Percentiles rank a stretch among this genome's conserved stretches.
Evolutionary conservation across 2,329 filamentous ascomycete genomes (phyloP).

Genomic region (Xylariaceae sp.): DNA sequence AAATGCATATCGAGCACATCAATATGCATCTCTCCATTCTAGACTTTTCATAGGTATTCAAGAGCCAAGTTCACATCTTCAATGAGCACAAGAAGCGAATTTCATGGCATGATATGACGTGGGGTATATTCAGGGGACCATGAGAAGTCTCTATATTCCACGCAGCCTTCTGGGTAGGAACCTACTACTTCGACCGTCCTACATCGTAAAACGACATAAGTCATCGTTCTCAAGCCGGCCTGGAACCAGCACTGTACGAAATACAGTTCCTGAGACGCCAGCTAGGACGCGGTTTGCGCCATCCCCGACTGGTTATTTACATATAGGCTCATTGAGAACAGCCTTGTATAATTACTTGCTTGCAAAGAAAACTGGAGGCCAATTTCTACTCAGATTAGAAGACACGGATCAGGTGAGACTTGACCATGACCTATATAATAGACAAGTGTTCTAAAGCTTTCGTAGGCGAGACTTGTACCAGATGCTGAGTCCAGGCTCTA

Average conservation of each 20-base stretch:
- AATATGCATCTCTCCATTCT: not conserved
- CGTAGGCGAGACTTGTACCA: slow-evolving; percentile 74
- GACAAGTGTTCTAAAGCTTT: slow-evolving; percentile 7
- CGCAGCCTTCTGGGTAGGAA: slow-evolving; percentile 26
- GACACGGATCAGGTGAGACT: slow-evolving; percentile 83
- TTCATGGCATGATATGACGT: slow-evolving; percentile 3
- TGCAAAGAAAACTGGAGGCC: slow-evolving; percentile 83
- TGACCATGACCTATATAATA: not conserved
- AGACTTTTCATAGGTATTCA: not conserved
- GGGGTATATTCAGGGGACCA: slow-evolving; percentile 14
- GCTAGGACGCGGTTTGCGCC: slow-evolving; percentile 88
- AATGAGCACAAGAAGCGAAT: not conserved
- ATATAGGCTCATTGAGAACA: slow-evolving; percentile 88
- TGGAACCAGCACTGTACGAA: slow-evolving; percentile 4
- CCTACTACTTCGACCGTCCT: slow-evolving; percentile 16
- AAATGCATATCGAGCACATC: too few species aligned
- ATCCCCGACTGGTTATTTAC: slow-evolving; percentile 91
- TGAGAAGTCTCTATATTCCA: slow-evolving; percentile 30
- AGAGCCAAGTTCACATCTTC: not conserved
- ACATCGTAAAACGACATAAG: slow-evolving; percentile 30
- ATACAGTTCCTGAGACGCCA: slow-evolving; percentile 56
- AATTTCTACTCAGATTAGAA: slow-evolving; percentile 89
- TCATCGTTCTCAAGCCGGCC: slow-evolving; percentile 34
- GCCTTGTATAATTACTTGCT: slow-evolving; percentile 94
- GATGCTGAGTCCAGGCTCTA: slow-evolving; percentile 80